Base-by-base conservation (phyloP, 2,329 filamentous ascomycete species). In the Ophiostoma sp. region DNA sequence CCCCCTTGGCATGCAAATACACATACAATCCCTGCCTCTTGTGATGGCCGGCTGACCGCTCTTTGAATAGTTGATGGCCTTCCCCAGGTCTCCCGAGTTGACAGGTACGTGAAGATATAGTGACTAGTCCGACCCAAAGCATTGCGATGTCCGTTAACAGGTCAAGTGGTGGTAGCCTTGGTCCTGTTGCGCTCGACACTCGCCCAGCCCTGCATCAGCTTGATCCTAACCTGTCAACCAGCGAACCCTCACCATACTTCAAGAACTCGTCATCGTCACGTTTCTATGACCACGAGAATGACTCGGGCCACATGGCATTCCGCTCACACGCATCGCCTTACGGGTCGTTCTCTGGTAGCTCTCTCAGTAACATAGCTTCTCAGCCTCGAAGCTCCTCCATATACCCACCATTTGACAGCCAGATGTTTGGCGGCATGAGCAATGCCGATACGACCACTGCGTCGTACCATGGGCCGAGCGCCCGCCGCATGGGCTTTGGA, bases 391-490 rank as follows among this genome's bases (percentile, higher is more conserved):
- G 11, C n/a, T 41, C 38, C 2, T 44, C 38, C 3, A 69, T 71
- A 45, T 76, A 75, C 68, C 72, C 72, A 12, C 73, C 74, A n/a
- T 73, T 75, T 18, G 75, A 77, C n/a, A 64, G 38, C 36, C 67
- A 67, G 1, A 66, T 72, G 55, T 70, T 69, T 45, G 41, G 40
- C 38, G 41, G 38, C 18, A 63, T n/a, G 14, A 18, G 42, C n/a
- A 73, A 74, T 5, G 63, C 69, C 8, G 76, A 76, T 58, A 44
- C 72, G 1, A 36, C 68, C 1, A 63, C 73, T 0, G 67, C 69
- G 11, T 55, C 72, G 3, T 79, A 77, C 66, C 73, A 75, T n/a
- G 71, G 74, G 2, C 73, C 75, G 44, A 76, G 74, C 62, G 68
- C 67, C 40, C 69, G 68, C 7, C 71, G 70, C 58, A 73, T 75